Evolutionary conservation across 352 stramenopile species (phyloP), one percentile per base, ranked within the genome.

Genomic region (Globisporangium camurandrum): DNA sequence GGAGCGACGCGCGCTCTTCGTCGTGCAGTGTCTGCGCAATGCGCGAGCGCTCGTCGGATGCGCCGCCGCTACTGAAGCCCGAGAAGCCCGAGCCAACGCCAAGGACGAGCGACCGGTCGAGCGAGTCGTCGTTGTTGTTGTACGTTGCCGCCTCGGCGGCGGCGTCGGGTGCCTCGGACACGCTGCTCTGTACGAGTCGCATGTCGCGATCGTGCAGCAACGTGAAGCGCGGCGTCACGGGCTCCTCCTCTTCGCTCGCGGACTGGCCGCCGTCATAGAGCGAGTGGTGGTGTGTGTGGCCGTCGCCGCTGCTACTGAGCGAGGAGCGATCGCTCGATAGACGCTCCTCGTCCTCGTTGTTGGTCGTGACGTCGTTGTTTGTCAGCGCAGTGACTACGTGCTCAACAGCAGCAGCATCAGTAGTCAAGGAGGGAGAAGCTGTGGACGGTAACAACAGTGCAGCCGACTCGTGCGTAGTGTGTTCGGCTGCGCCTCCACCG

Each of bases 41-140:
- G 16, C 19, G 41, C 23, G 38, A 49, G 51, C 33, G 49, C 44
- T 48, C 45, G 38, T 43, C 45, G 10, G 36, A 48, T 12, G 11
- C 45, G 19, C 20, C 28, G 19, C 46, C 49, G 43, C 42, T 51
- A 4, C n/a, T n/a, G n/a, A 74, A 83, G 1, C 67, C 23, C 0
- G 63, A 62, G 2, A 70, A 82, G 5, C 61, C 62, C 0, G 51
- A 58, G 2, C 51, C 36, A 12, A 26, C 41, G 1, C 61, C 70
- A 8, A 85, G 61, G 14, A 86, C 44, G 62, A 86, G 68, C 23
- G 72, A 86, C 1, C 64, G 54, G 41, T 84, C 68, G 30, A 86
- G 62, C 10, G 70, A 76, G 3, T 75, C 61, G 11, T 55, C 50
- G 12, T 45, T 30, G 17, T 51, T 46, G 8, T 49, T 33, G 6